These are phyloP conservation scores for Trichoderma sp. DNA, from an alignment of 2,329 filamentous ascomycete genomes.

Conservation along the genomic window DNA sequence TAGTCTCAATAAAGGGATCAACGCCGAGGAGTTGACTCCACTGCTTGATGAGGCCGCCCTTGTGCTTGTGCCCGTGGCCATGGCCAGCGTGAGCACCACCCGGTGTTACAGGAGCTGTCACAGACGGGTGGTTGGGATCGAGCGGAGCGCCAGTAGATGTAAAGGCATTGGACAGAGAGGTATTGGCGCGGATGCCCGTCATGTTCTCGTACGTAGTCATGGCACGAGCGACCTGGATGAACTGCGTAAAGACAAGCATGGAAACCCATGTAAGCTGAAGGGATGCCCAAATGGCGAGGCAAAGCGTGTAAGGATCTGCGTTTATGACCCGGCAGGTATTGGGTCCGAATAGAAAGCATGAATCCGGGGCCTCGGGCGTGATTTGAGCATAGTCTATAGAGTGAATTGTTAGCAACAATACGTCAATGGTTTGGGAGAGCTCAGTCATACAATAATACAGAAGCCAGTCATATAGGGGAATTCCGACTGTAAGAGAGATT, in stretches of 20 bases:
- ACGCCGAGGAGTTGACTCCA: slow-evolving; percentile 86
- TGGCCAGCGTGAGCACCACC: slow-evolving; percentile 39
- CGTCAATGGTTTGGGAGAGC: neutral
- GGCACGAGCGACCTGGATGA: slow-evolving; percentile 87
- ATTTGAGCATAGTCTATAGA: slow-evolving; percentile 18
- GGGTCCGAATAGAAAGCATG: slow-evolving; percentile 76
- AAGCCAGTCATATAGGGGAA: slow-evolving; percentile 71
- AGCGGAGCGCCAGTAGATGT: slow-evolving; percentile 76
- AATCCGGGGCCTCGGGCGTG: slow-evolving; percentile 50
- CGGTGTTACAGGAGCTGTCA: slow-evolving; percentile 53
- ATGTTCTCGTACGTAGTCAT: slow-evolving; percentile 98
- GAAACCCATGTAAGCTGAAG: slow-evolving; percentile 92
- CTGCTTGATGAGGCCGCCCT: slow-evolving; percentile 69
- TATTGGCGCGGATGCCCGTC: slow-evolving; percentile 67
- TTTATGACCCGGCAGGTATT: slow-evolving; percentile 74
- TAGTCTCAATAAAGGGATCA: slow-evolving; percentile 91
- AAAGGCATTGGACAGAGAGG: slow-evolving; percentile 67
- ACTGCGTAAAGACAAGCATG: slow-evolving; percentile 95
- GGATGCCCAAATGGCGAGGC: slow-evolving; percentile 75
- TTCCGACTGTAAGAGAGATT: slow-evolving; percentile 72
- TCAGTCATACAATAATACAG: slow-evolving; percentile 66
- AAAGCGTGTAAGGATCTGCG: slow-evolving; percentile 79
- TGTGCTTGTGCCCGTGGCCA: slow-evolving; percentile 49
- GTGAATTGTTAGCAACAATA: neutral
- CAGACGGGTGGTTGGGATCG: slow-evolving; percentile 64